These are phyloP conservation scores for Clarkia xantiana DNA, from an alignment of 345 rosid genomes.

Conservation along the genomic window DNA sequence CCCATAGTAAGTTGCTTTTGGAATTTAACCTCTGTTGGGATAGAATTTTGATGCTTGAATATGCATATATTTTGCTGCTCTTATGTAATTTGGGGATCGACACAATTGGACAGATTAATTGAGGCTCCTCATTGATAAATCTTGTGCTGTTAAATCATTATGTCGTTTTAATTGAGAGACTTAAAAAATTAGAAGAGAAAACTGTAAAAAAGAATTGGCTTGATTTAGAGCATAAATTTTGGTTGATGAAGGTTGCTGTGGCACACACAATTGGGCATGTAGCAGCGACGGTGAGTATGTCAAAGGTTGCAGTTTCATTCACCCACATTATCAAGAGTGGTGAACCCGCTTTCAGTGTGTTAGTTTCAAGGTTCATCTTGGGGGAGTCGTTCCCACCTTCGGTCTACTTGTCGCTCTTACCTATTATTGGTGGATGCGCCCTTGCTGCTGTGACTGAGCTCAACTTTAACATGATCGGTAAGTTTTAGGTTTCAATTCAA, in stretches of 20 bases:
- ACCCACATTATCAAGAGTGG: constrained; percentile 95
- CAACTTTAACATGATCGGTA: constrained; percentile 85
- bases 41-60: no score
- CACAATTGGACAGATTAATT: no score
- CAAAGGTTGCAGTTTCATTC: constrained; percentile 94
- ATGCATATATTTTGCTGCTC: no score
- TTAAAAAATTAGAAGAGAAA: no score
- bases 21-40: no score
- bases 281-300: constrained; percentile 96
- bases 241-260: constrained; percentile 56
- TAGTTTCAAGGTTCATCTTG: constrained; percentile 61
- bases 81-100: no score
- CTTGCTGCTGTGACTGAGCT: constrained; percentile 86
- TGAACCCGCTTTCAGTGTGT: constrained; percentile 86
- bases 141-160: no score
- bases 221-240: no score
- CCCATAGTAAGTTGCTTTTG: no score
- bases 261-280: constrained; percentile 98
- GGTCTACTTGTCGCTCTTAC: constrained; percentile 70
- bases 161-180: no score
- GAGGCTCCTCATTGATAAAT: no score
- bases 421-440: constrained; percentile 92
- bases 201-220: no score
- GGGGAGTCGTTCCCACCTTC: constrained; percentile 67
- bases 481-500: background rate